Conservation (phyloP, 2,329 filamentous ascomycete species). For the Pestalotiopsis sp. region DNA sequence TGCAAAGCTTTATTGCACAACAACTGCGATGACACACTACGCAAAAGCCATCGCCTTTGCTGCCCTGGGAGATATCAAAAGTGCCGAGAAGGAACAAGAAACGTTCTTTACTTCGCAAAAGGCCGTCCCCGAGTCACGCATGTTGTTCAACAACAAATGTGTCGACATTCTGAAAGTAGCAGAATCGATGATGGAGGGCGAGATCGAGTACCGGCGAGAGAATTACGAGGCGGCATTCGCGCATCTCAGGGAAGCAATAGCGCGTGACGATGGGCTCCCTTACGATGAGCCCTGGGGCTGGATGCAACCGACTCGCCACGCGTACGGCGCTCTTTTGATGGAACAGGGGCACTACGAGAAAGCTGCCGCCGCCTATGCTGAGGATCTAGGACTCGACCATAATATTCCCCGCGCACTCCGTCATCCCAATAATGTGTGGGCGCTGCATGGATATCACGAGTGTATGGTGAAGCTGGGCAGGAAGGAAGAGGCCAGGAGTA, state of each 20-base stretch:
- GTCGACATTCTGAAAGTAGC: slow-evolving; percentile 65
- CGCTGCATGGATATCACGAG: slow-evolving; percentile 73
- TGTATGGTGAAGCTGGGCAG: slow-evolving; percentile 61
- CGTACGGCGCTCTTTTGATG: slow-evolving; percentile 68
- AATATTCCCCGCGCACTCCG: slow-evolving; percentile 64
- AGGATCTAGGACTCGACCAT: slow-evolving; percentile 63
- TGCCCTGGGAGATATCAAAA: slow-evolving; percentile 53
- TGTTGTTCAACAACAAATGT: slow-evolving; percentile 70
- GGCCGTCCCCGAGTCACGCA: slow-evolving; percentile 60
- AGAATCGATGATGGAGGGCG: slow-evolving; percentile 71
- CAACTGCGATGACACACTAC: slow-evolving; percentile 70
- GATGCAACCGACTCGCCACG: slow-evolving; percentile 76
- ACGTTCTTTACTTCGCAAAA: slow-evolving; percentile 54
- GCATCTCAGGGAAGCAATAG: slow-evolving; percentile 59
- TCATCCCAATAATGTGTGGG: slow-evolving; percentile 77
- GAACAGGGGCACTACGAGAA: slow-evolving; percentile 65
- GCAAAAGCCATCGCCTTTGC: slow-evolving; percentile 69
- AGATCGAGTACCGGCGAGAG: slow-evolving; percentile 69
- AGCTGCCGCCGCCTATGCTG: slow-evolving; percentile 59
- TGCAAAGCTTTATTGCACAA: slow-evolving; percentile 65
- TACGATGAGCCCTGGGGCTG: slow-evolving; percentile 80
- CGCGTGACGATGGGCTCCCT: slow-evolving; percentile 62
- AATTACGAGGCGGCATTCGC: slow-evolving; percentile 62
- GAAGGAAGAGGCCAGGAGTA: slow-evolving; percentile 35
- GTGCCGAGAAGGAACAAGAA: slow-evolving; percentile 54